These are phyloP conservation scores for Penicillium brasilianum DNA, from an alignment of 2,329 filamentous ascomycete genomes.

Conservation along the genomic window DNA sequence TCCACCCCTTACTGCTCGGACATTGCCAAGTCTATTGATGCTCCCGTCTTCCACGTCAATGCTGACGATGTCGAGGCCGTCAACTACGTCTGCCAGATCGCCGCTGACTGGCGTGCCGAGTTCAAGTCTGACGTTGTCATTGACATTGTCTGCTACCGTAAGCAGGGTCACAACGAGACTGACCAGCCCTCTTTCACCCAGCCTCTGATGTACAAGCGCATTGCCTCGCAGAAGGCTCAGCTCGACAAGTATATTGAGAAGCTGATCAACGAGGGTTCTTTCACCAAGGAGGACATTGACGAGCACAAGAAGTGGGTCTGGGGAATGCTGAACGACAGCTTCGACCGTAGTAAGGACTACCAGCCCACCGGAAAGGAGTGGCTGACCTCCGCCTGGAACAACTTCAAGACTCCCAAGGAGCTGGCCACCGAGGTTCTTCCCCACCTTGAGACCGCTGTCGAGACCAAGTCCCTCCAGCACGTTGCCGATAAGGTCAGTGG, in stretches of 20 bases:
- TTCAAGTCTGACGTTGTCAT: constrained; percentile 99
- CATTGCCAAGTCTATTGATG: constrained; percentile 98
- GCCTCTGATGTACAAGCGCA: constrained; percentile 99
- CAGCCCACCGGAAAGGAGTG: constrained; percentile 96
- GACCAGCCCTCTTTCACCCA: constrained; percentile 99
- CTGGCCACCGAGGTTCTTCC: constrained; percentile 91
- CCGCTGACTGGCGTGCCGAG: constrained; percentile 96
- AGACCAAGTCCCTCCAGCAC: constrained; percentile 72
- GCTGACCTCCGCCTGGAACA: constrained; percentile 98
- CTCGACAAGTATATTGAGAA: constrained; percentile 92
- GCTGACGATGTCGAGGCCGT: constrained; percentile 97
- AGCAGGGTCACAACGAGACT: constrained; percentile 98
- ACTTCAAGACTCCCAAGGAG: constrained; percentile 98
- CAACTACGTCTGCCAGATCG: constrained; percentile 97
- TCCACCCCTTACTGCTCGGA: constrained; percentile 99
- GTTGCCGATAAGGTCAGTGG: constrained; percentile 81
- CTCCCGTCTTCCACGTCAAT: constrained; percentile 98
- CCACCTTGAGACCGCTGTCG: constrained; percentile 84
- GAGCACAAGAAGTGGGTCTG: constrained; percentile 99
- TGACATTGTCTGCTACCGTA: constrained; percentile 98
- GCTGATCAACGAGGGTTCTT: constrained; percentile 88
- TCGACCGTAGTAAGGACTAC: constrained; percentile 96
- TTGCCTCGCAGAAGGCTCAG: constrained; percentile 79
- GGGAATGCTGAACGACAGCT: constrained; percentile 98
- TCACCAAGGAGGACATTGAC: constrained; percentile 96